Evolutionary conservation across 345 rosid species (phyloP), one percentile per base, ranked within the genome.

Genomic region (Jatropha curcas): DNA sequence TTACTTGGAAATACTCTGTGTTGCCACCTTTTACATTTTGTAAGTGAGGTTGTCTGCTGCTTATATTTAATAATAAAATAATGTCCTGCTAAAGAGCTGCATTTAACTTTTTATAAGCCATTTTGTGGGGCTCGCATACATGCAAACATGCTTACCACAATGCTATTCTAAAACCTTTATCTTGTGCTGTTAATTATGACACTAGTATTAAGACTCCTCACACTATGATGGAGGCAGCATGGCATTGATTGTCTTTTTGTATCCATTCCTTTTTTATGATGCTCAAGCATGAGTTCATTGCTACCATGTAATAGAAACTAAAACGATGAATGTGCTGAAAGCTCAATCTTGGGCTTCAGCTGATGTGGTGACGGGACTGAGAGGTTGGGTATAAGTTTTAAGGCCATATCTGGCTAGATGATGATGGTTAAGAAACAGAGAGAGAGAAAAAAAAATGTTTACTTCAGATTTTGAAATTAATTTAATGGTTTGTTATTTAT

Each of bases 11-110:
- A 59, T 34, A 8, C 62, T 59, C 63, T 20, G 10, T 58, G 7
- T 58, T 58, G 31, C n/a, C 62, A 27, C 35, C 19, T 58, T 14
- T 14, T 58, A 13, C 39, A 12, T 11, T 14, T n/a, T 22, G 60
- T 13, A 56, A 56, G 4, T 25, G 62, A 58, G 10, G 37, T 7
- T 34, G 7, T 62, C 41, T 35, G 48, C 66, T 20, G 4, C 28
- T 62, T 13, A 62, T 37, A 62, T 62, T 19, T 9, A 6, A 30
- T 9, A 6, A 30, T 60, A 34, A 34, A 31, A 60, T 11, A 60
- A 31, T 33, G 45, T 60, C 65, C 37, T 34, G 65, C 65, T 34
- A 60, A 60, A 60, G 66, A 22, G 27, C 37, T 30, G 37, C 30
- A 20, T 37, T n/a, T n/a, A 62, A 62, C 27, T 17, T 4, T 24